Evolutionary conservation across 352 stramenopile species (phyloP), one percentile per base, ranked within the genome.

Genomic region (Pythium folliculosum): DNA sequence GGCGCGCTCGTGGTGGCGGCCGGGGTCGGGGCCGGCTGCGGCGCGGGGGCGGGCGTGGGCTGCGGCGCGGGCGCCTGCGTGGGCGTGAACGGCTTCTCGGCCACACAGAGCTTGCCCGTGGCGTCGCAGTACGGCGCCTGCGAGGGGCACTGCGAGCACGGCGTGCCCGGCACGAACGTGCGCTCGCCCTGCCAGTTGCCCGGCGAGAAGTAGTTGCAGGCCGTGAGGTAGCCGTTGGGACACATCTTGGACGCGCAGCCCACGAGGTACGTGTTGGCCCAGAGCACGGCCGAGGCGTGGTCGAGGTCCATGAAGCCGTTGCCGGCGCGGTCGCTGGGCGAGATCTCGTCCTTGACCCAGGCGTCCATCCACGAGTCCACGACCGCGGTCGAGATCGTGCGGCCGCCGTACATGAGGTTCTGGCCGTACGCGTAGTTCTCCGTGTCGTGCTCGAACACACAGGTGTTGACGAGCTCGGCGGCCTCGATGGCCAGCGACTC

Each of bases 401-500:
- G 25, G 48, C 62, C 57, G 53, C 74, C 74, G 61, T 74, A 75
- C 70, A 80, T 76, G 45, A 80, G 71, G 50, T 80, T 80, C 54
- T 80, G 74, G 2, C 74, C 68, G 58, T 80, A 80, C 30, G 70
- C 61, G 52, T 77, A 77, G 58, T 69, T 70, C 48, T 80, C 74
- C 21, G 74, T 80, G 60, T 72, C 65, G 65, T 80, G 74, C 19
- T 69, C 71, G 58, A 80, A 80, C 21, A 78, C 64, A 40, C 74
- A 80, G 37, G 67, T 78, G 52, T 80, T 59, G 23, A 78, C 74
- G 14, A 78, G 71, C 56, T 80, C 74, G 14, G 59, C 63, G 4
- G 74, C 74, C 54, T 80, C 74, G 54, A 80, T 76, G 38, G 74
- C 74, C n/a, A 80, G 74, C 21, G 60, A 54, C 25, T 80, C 74